Evolutionary conservation across 1,284 basidiomycete species (phyloP), one percentile per base, ranked within the genome.

Genomic region (Sutorius eximius): DNA sequence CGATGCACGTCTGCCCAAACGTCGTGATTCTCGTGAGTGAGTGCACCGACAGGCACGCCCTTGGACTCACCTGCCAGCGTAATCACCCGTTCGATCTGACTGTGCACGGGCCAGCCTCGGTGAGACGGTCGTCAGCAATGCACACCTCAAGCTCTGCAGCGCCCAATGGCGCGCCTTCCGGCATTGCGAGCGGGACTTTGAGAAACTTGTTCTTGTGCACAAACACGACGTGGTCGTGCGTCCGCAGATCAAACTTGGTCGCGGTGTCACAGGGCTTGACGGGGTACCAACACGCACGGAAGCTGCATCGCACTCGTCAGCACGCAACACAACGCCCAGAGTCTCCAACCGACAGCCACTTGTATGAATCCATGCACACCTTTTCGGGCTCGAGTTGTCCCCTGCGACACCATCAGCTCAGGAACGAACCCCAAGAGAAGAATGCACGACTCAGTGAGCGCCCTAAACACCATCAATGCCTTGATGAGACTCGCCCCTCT

Each of bases 291-390:
- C 82, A 86, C 5, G 94, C 80, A 73, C 98, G 97, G 83, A 99
- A 98, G 20, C 87, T 89, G 56, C n/a, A 37, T 11, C n/a, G 12
- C 29, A 37, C 15, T 13, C 10, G 20, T 46, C 30, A 46, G 32
- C 30, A 2, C 16, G 22, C 8, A 24, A 32, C 18, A 18, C 16
- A 30, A 30, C 11, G 5, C 16, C 3, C 13, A 7, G 24, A 27
- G 24, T 27, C 24, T 4, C 22, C 18, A 4, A 48, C 85, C 72
- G 62, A 87, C 80, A 95, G 80, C 88, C 93, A 95, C 72, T 93
- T 88, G 83, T 96, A 98, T n/a, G 93, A 94, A 3, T 80, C 81
- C 91, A 96, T 96, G 74, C 91, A 91, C n/a, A 89, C 84, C 74
- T 88, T 94, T 68, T 99, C 96, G 2, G 96, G 96, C 69, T 95